Base-by-base conservation (phyloP, 495 filamentous ascomycete genomes). In the Aspergillus asperescens region DNA sequence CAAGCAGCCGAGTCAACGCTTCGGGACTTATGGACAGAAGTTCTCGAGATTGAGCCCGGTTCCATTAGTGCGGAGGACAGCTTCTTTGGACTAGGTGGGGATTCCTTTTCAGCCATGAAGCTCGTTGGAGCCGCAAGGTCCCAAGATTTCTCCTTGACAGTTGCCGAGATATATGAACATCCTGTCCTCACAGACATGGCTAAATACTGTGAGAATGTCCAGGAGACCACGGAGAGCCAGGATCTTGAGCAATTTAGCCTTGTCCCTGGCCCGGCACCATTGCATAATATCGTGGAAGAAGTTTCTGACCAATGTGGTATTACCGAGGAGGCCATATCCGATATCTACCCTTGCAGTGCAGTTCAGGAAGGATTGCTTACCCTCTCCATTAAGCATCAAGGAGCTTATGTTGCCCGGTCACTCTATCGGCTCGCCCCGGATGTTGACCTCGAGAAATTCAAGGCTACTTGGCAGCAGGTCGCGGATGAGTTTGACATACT, bases 301-400 rank as follows among this genome's bases (percentile, higher is more conserved):
- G 62, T 78, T 10, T 62, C 67, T 10, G 62, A 61, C 1, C 69
- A 69, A 31, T 84, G 78, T 41, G 20, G 43, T 6, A 54, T 83
- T 8, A 43, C 64, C 0, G 62, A 62, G 9, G 63, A 74, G 0
- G 48, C 64, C 0, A 70, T 87, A 9, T 24, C 41, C 0, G 76
- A 89, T 62, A 62, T 83, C 0, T 89, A 86, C 52, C 84, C 85
- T 6, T 88, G 84, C 69, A 86, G 81, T 5, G 77, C 86, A 9
- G 67, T 88, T 1, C 87, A 90, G 63, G 86, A 86, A 56, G 84
- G 82, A 1, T 72, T 89, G 15, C 70, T 87, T 63, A 80, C 81
- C 1, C 62, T 85, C 2, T 85, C 85, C 0, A 66, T 73, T 35
- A 77, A 77, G 48, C 71, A 77, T 8, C 50, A 61, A 9, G 78